Evolutionary conservation across 352 stramenopile species (phyloP), one percentile per base, ranked within the genome.

Genomic region (Pythium myriotylum): DNA sequence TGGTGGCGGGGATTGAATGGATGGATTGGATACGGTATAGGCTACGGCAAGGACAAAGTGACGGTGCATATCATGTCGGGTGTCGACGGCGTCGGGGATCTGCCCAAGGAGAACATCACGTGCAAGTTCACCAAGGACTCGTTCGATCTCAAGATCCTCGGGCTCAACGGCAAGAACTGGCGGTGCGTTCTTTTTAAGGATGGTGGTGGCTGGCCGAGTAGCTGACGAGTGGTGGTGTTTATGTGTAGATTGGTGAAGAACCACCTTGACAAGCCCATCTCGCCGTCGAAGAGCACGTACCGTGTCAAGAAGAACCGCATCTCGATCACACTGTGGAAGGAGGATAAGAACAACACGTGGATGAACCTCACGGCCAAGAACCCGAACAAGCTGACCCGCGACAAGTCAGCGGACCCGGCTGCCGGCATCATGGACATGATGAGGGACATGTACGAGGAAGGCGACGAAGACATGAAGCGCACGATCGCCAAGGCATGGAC

Each of bases 341-440:
- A 73, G 24, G 79, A 92, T 60, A 89, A 88, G 61, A 77, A 92
- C 68, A 73, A 78, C 39, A 73, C 77, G 63, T 95, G 86, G 86
- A 88, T 89, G 70, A 89, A 84, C 43, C 58, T 96, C 37, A 94
- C 84, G 29, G 78, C 86, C 40, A 96, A 96, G 72, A 93, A 92
- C 49, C 74, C 86, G 7, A 70, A 57, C 27, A 90, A 89, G 46
- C 40, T 54, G 20, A 64, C 49, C 59, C 84, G 86, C 37, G 57
- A 76, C 20, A 74, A 73, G 47, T 59, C 72, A n/a, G 79, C 59
- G 29, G 88, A 96, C 65, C 88, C 88, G 1, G 32, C 77, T 6
- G 81, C 88, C 4, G 86, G 88, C 29, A 94, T 96, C 74, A 94
- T 96, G 88, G 86, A 95, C 59, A 93, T 96, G 84, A 96, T 96